Evolutionary conservation across 805 yeast genomes (phyloP), one percentile per base, ranked within the genome.

Genomic region (Candida hispaniensis): DNA sequence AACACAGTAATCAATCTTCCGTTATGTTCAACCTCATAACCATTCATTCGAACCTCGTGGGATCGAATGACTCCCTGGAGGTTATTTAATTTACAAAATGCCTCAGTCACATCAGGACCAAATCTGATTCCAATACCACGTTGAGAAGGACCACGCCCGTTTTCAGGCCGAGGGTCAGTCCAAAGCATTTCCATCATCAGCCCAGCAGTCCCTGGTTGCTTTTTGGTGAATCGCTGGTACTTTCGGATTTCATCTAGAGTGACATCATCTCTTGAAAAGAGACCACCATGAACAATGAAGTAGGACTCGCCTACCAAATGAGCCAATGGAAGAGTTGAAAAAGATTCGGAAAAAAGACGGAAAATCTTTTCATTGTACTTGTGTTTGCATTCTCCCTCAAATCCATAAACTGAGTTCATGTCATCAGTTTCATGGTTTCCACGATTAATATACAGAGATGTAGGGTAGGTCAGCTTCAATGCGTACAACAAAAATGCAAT

Each of bases 371-470:
- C 80, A 19, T 79, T 71, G 59, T 86, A 91, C 56, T 91, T 91
- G 52, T 74, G 73, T 56, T 81, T 85, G 61, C 95, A 83, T 57
- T 91, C 98, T 48, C 91, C 97, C 49, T 83, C 82, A 38, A 91
- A 91, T 0, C 98, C 98, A 51, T 91, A 91, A 12, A 91, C 82
- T 52, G 80, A 80, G 61, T 91, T 91, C 98, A 91, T 91, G 48
- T 81, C 93, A 51, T 79, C 79, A 2, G 96, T 86, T 57, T 91
- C 98, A 58, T 91, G 98, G 55, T 91, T 91, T 16, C 98, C 98
- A 52, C 98, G 69, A 59, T 91, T 91, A 42, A 91, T 55, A 58
- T 60, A 85, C 27, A 88, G 56, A 27, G 68, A 65, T 2, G 60
- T 50, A 10, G 98, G 98, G 49, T 68, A 78, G 19, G 78, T 56